phyloP scores from a whole-genome alignment of 306 rosid genomes.

The Vigna mungo region DNA sequence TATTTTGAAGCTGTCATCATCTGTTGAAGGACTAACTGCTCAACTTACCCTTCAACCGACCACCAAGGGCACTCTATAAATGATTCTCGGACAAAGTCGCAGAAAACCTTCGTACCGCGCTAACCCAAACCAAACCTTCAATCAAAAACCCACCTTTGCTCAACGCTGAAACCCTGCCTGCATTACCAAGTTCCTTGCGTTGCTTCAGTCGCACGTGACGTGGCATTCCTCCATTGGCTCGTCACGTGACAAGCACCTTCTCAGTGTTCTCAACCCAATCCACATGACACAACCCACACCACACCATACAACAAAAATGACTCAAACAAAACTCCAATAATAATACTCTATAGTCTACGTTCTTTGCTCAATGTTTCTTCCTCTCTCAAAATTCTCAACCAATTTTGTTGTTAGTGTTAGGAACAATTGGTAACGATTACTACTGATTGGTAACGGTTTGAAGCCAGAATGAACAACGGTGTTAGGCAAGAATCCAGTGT shows the following conservation, averaged over 20 bases:
- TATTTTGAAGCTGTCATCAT: neutral
- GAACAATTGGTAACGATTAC: neutral
- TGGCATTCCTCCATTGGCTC: neutral
- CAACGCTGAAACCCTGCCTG: neutral
- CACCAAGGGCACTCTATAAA: neutral
- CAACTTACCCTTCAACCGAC: neutral
- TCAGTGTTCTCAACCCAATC: constrained; percentile 2
- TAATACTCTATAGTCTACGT: neutral
- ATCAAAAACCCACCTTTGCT: neutral
- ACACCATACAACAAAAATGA: neutral
- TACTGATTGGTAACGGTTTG: neutral
- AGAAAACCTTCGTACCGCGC: neutral
- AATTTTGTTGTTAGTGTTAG: neutral
- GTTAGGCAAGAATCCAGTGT: constrained; percentile 56
- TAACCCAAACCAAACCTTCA: neutral
- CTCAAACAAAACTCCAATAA: neutral
- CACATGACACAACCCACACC: neutral
- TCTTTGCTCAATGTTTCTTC: neutral
- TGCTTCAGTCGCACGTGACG: neutral
- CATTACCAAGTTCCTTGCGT: neutral
- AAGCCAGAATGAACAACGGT: constrained; percentile 56
- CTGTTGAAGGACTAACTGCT: neutral
- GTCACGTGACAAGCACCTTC: neutral
- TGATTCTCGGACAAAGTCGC: neutral
- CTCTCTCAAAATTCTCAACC: neutral